A percentile compares a stretch with the other conserved stretches of the same genome.
phyloP scores from a whole-genome alignment of 352 stramenopile species.

The Phytophthora brassicae region DNA sequence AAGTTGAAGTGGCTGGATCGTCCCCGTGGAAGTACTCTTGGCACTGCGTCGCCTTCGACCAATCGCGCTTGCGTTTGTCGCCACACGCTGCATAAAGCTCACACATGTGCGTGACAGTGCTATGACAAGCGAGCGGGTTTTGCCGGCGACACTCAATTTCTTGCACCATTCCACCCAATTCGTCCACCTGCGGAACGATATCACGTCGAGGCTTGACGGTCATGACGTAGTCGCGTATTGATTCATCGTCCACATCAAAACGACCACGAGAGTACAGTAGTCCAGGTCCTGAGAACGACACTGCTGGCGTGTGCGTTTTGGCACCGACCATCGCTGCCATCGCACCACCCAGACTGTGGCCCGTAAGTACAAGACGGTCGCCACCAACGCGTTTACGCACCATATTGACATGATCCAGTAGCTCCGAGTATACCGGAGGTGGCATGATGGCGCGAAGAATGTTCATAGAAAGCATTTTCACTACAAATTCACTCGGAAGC shows the following conservation, averaged over 20 bases:
- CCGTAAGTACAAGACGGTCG: slow-evolving; percentile 73
- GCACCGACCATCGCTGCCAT: slow-evolving; percentile 87
- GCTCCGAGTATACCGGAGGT: slow-evolving; percentile 71
- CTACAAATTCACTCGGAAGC: slow-evolving; percentile 72
- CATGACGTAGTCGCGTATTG: slow-evolving; percentile 84
- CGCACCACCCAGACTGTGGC: slow-evolving; percentile 79
- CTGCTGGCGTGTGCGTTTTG: slow-evolving; percentile 74
- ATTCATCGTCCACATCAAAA: slow-evolving; percentile 68
- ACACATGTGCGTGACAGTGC: slow-evolving; percentile 82
- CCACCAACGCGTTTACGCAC: slow-evolving; percentile 70
- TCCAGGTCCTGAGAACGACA: slow-evolving; percentile 83
- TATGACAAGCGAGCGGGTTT: slow-evolving; percentile 83
- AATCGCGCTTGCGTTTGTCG: slow-evolving; percentile 78
- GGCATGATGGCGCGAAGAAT: slow-evolving; percentile 72
- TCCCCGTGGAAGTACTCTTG: slow-evolving; percentile 55
- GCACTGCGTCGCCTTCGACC: slow-evolving; percentile 74
- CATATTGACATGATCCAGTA: slow-evolving; percentile 62
- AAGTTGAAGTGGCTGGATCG: slow-evolving; percentile 17
- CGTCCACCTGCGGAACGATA: slow-evolving; percentile 81
- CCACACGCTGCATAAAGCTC: slow-evolving; percentile 83
- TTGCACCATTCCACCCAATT: slow-evolving; percentile 85
- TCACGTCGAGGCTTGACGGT: slow-evolving; percentile 82
- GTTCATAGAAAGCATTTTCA: slow-evolving; percentile 83
- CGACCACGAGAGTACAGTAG: slow-evolving; percentile 80
- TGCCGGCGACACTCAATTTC: slow-evolving; percentile 82